Base-by-base conservation (phyloP, 1,284 basidiomycete genomes). In the Limonomyces culmigenus region DNA sequence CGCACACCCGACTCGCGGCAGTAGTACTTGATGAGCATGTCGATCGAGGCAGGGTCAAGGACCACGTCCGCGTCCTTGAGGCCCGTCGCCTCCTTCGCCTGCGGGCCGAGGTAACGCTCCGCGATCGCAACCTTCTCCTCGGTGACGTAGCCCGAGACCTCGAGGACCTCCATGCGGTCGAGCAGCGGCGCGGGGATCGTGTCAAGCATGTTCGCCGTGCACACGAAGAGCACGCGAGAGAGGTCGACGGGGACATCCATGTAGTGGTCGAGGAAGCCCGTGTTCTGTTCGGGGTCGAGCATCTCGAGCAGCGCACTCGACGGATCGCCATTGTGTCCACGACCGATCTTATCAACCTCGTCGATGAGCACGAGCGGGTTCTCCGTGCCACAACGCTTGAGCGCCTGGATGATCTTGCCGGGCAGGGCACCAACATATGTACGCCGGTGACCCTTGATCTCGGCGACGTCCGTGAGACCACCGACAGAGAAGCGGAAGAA, bases 281-380 rank as follows among this genome's bases (percentile, higher is more conserved):
- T 79, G 55, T 98, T 98, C 62, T 98, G 93, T 55, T 98, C 93
- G 0, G 93, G 93, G 54, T 98, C 93, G 35, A 98, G 65, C 89
- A 97, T 96, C 60, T 98, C 93, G 32, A 98, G 62, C 36, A 98
- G 56, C 0, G 93, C 93, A 43, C 86, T 91, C 0, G 87, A 74
- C 3, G 95, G 95, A 55, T 99, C 95, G 2, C 93, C 93, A 48
- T 96, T 95, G 52, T 87, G 79, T 0, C 91, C 87, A 17, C 86
- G 68, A n/a, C 89, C 89, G 42, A 98, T 89, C 69, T 98, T 99
- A 65, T 99, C 93, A 17, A 99, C 87, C 56, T 99, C 93, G 50
- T 98, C 93, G 44, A 98, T 97, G 35, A 98, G 62, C 14, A 93
- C 86, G 14, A 98, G 67, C 1, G 93, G 93, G 54, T 99, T 99